Base-by-base conservation (phyloP, 2,329 filamentous ascomycete genomes). In the Ampelomyces quisqualis region DNA sequence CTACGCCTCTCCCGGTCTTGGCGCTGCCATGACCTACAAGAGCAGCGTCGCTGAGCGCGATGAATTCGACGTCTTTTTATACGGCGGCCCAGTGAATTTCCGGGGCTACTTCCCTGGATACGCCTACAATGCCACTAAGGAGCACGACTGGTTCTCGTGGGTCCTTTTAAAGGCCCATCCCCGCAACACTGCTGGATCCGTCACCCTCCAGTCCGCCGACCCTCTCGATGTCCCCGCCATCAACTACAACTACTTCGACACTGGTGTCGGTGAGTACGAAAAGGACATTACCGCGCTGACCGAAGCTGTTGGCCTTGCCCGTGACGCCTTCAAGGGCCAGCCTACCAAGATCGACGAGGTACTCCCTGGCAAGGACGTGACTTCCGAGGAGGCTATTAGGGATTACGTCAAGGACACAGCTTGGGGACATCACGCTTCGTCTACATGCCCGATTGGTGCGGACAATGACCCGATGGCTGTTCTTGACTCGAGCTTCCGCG, bases 161-260 rank as follows among this genome's bases (percentile, higher is more conserved):
- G 66, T 67, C 8, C 73, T 77, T 3, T 71, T 88, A 38, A 84
- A 85, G 64, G 76, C 78, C 0, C 82, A 84, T 54, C 76, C 82
- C 0, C 77, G 79, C 37, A 86, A 87, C 60, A 66, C 64, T 62
- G 73, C 64, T 5, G 85, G 85, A 7, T 77, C 74, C 1, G 83
- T 89, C 3, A 75, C 65, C 3, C 76, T 89, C 4, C 71, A 71
- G 11, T 82, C 79, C 0, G 67, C 76, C 0, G 77, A 88, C 57
- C 84, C 85, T 0, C 77, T 79, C 1, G 83, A 86, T 38, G 70
- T 74, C 3, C 85, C 85, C 0, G 62, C 76, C 6, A 85, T 88
- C 52, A 53, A 52, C 7, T 68, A 64, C 60, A 67, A 68, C 60
- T 68, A 64, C 58, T 69, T 68, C 47, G 62, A 68, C 40, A 64